Evolutionary conservation across 495 filamentous ascomycete species (phyloP), one percentile per base, ranked within the genome.

Genomic region (Lepidopterella palustris): DNA sequence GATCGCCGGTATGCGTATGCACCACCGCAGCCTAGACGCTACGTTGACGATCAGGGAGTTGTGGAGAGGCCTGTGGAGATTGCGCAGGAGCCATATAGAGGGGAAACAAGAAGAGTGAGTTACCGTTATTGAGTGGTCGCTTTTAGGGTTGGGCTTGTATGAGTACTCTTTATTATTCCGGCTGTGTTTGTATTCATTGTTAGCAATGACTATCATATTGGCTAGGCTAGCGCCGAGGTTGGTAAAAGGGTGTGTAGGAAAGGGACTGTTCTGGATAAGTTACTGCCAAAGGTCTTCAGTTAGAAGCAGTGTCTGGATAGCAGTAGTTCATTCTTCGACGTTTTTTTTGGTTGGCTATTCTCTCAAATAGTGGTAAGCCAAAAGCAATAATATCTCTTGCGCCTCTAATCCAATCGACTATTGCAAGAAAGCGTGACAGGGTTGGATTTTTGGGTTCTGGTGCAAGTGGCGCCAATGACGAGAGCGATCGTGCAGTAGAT

Each of bases 21-120:
- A 13, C 50, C 55, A 20, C 32, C 57, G 23, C 64, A 50, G 21
- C 35, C 23, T 11, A 55, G 61, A 27, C 65, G 63, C 8, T 67
- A 60, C 32, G 29, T 67, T n/a, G 66, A 69, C 15, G 66, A 69
- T 13, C 50, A 35, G 28, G 1, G n/a, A n/a, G n/a, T n/a, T n/a
- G n/a, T 45, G 21, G 65, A 63, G 18, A 48, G 58, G 55, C 57
- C 52, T 9, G 25, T 55, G 11, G 66, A 66, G 57, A 29, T 51
- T 9, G 53, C 28, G 18, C 58, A 62, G 29, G 66, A 62, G 21
- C 20, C 23, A n/a, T 62, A 58, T 47, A 25, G 20, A 8, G 61
- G 21, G 29, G 57, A 61, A 40, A 40, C 23, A 29, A 55, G 61
- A 35, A 27, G 63, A 49, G 63, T 64, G 53, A 64, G 66, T 45